Evolutionary conservation across 2,329 filamentous ascomycete species (phyloP), one percentile per base, ranked within the genome.

Genomic region (Trichoderma brevicompactum): DNA sequence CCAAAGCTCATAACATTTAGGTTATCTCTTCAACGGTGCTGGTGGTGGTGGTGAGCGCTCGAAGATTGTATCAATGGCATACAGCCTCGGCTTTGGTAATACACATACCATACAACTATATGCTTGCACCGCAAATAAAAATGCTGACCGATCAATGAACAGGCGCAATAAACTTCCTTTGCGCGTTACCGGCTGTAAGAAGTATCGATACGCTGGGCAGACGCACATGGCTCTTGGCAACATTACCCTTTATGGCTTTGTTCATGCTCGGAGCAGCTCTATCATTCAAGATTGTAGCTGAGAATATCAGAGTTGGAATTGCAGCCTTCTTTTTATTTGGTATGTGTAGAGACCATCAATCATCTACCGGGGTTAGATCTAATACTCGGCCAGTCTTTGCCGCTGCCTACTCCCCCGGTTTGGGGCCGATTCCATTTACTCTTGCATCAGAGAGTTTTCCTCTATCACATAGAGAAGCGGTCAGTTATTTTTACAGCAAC

Each of bases 391-490:
- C 6, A 75, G 73, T 81, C 3, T 81, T 81, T 59, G 74, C 79
- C 1, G 76, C 78, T 0, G 75, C 74, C 1, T 82, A 82, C 67
- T 79, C 79, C 1, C 80, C 80, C 7, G 72, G 72, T 9, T 52
- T 76, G 66, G 81, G 81, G 0, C 82, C 82, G 0, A 82, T 83
- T 10, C 80, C 81, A 0, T 83, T 83, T 54, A 83, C 80, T 2
- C 74, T 83, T 17, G 82, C 81, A 12, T 81, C 81, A 3, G 82
- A 84, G 68, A 80, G 79, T 55, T 84, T 83, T 65, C 81, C 82
- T 0, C 70, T 83, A 1, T 80, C 79, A 5, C 79, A 84, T 66
- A 76, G 82, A 66, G 82, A 84, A 70, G 77, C 81, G 7, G 74
- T 74, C 70, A 54, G 71, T 63, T 36, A 36, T 15, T 10, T 12